Evolutionary conservation across 202 grass and related monocot genomes (phyloP).

Genomic region (Setaria italica): DNA sequence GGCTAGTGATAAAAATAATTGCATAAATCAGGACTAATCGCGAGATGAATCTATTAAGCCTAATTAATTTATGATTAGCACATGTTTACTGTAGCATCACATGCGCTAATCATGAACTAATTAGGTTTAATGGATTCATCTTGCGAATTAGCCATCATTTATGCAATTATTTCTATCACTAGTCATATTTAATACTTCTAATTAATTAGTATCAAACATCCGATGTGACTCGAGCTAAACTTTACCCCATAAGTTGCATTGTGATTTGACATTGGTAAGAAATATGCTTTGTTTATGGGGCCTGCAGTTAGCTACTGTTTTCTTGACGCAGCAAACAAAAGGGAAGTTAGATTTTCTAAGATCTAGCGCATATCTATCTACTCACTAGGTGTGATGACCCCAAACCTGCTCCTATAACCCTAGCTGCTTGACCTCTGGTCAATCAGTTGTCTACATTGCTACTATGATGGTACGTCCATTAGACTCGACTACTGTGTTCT

Average conservation of each 20-base stretch:
- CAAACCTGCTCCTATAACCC: not conserved
- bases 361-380: conserved; percentile 21
- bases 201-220: no score
- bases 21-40: no score
- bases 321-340: conserved; percentile 19
- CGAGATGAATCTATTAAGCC: no score
- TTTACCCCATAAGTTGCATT: not conserved
- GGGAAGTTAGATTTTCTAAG: conserved; percentile 16
- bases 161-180: no score
- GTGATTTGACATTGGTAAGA: conserved; percentile 18
- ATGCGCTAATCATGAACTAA: no score
- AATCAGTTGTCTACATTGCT: not conserved
- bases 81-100: no score
- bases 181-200: no score
- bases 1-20: no score
- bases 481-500: not conserved
- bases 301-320: not conserved
- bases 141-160: no score
- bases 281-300: not conserved
- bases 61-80: no score
- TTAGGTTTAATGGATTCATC: no score
- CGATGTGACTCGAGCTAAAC: no score
- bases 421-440: not conserved
- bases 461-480: not conserved
- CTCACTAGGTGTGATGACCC: conserved; percentile 6